phyloP scores from a whole-genome alignment of 139 green algal species.

The Chara braunii region DNA sequence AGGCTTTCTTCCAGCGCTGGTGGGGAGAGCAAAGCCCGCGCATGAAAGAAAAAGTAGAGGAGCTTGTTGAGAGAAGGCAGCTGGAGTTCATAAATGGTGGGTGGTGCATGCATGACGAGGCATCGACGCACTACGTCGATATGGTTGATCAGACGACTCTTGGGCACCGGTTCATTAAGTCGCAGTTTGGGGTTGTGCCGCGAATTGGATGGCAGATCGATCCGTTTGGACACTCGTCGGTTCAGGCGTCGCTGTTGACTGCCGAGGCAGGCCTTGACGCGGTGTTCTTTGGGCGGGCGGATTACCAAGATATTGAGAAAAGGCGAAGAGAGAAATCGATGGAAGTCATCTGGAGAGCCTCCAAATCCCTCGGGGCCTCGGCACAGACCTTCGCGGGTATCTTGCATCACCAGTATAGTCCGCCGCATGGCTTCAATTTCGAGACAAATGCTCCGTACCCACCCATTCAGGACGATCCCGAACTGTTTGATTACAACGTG shows the following conservation, averaged over 20 bases:
- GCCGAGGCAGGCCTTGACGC: slow-evolving; percentile 64
- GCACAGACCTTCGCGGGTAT: slow-evolving; percentile 41
- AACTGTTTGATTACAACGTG: slow-evolving; percentile 68
- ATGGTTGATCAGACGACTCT: slow-evolving; percentile 85
- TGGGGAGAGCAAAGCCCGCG: slow-evolving; percentile 54
- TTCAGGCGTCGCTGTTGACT: slow-evolving; percentile 66
- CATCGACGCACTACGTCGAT: slow-evolving; percentile 62
- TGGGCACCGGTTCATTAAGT: slow-evolving; percentile 55
- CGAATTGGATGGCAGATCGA: slow-evolving; percentile 79
- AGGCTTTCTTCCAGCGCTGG: slow-evolving; percentile 71
- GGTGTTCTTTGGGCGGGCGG: slow-evolving; percentile 73
- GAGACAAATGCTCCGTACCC: slow-evolving; percentile 36
- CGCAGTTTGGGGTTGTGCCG: slow-evolving; percentile 47
- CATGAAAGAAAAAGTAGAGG: slow-evolving; percentile 38
- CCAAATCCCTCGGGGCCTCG: slow-evolving; percentile 44
- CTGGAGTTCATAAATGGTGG: slow-evolving; percentile 61
- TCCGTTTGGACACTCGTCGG: slow-evolving; percentile 81
- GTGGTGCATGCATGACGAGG: slow-evolving; percentile 84
- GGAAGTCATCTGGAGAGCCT: slow-evolving; percentile 67
- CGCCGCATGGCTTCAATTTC: slow-evolving; percentile 67
- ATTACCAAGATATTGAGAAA: slow-evolving; percentile 61
- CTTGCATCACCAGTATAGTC: slow-evolving; percentile 58
- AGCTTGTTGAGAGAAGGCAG: slow-evolving; percentile 50
- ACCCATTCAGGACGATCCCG: slow-evolving; percentile 63
- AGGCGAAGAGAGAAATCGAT: slow-evolving; percentile 43